A percentile compares a stretch with the other conserved stretches of the same genome.
These are phyloP conservation scores for Eucalyptus polybractea DNA, from an alignment of 345 rosid species.

Conservation along the genomic window DNA sequence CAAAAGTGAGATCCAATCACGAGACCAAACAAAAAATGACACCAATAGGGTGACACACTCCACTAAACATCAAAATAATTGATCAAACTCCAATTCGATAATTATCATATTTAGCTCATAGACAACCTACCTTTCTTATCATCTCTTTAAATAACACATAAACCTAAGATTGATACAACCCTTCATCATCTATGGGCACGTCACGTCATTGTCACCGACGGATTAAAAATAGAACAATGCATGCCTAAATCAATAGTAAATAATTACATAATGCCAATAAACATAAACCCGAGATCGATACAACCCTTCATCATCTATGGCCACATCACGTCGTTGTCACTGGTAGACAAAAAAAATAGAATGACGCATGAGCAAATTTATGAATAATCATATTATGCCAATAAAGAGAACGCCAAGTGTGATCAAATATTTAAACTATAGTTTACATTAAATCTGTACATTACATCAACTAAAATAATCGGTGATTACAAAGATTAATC, in stretches of 20 bases:
- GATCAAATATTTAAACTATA: accelerated
- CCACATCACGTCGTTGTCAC: too few species aligned
- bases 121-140: not conserved
- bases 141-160: not conserved
- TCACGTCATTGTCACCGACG: accelerated
- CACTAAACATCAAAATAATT: not conserved
- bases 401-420: not conserved
- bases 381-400: too few species aligned
- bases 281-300: too few species aligned
- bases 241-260: too few species aligned
- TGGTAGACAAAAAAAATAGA: too few species aligned
- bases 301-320: too few species aligned
- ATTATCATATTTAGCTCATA: not conserved
- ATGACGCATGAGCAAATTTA: too few species aligned
- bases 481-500: not conserved
- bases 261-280: not conserved
- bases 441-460: not conserved
- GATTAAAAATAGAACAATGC: not conserved
- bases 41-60: not conserved
- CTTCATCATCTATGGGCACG: not conserved
- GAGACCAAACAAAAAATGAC: not conserved
- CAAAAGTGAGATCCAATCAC: not conserved
- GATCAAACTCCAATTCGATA: not conserved
- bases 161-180: too few species aligned
- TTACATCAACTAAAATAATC: not conserved